Conservation (phyloP, 768 basidiomycete species). For the Leccinum rimulosum region DNA sequence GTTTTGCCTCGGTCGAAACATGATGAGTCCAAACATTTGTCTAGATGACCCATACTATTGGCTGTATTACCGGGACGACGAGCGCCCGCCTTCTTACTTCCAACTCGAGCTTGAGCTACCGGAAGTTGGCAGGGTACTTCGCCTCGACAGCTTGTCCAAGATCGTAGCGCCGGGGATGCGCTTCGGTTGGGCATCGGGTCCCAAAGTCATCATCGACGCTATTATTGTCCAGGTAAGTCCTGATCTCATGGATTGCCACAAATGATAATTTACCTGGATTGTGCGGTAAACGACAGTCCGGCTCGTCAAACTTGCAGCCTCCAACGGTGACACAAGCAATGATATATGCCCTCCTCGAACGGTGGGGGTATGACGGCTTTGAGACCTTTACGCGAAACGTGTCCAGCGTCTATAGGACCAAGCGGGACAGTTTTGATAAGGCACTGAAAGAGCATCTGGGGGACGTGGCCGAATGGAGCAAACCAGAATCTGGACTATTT, state of each 20-base stretch:
- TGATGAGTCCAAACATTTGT: background rate
- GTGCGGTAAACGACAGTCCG: slow-evolving; percentile 41
- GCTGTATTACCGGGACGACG: slow-evolving; percentile 59
- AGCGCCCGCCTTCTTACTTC: slow-evolving; percentile 34
- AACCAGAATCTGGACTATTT: slow-evolving; percentile 37
- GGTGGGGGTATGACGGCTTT: slow-evolving; percentile 79
- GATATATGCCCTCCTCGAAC: slow-evolving; percentile 45
- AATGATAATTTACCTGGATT: background rate
- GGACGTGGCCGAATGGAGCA: slow-evolving; percentile 65
- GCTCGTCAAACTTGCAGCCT: slow-evolving; percentile 63
- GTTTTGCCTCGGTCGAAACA: background rate
- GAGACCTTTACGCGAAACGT: slow-evolving; percentile 57
- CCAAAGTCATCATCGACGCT: slow-evolving; percentile 55
- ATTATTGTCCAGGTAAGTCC: slow-evolving; percentile 62
- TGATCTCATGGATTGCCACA: background rate
- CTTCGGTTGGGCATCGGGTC: slow-evolving; percentile 74
- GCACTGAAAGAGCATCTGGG: slow-evolving; percentile 67
- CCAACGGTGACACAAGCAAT: slow-evolving; percentile 61
- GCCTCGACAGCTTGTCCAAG: slow-evolving; percentile 86
- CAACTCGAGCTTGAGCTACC: slow-evolving; percentile 12
- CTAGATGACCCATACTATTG: slow-evolving; percentile 26
- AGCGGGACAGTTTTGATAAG: slow-evolving; percentile 69
- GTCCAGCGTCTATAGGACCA: slow-evolving; percentile 59
- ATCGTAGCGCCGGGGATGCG: slow-evolving; percentile 68
- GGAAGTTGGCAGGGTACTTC: slow-evolving; percentile 43